Percentiles rank a stretch among this genome's conserved stretches.
Evolutionary conservation across 2,329 filamentous ascomycete genomes (phyloP).

Genomic region (Zymoseptoria pseudotritici): DNA sequence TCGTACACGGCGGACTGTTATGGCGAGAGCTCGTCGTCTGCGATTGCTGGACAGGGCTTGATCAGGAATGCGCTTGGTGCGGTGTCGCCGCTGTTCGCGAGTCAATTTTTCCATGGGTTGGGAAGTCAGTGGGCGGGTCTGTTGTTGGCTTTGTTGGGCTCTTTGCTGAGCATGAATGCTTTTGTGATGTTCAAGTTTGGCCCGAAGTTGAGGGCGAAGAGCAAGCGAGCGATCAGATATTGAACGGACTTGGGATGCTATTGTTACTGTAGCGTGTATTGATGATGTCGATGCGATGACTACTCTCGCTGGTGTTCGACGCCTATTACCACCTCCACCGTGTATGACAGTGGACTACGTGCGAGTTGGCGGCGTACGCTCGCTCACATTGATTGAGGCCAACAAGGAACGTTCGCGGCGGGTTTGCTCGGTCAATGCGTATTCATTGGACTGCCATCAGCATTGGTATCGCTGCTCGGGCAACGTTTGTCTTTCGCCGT

Average conservation of each 20-base stretch:
- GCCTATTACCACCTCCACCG: too few relatives aligned
- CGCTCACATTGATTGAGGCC: too few relatives aligned
- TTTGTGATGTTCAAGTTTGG: slow-evolving; percentile 29
- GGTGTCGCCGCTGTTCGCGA: slow-evolving; percentile 46
- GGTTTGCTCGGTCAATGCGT: too few relatives aligned
- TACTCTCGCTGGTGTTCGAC: too few relatives aligned
- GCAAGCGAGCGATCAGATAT: slow-evolving; percentile 14
- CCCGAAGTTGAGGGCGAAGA: slow-evolving; percentile 11
- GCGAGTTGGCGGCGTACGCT: too few relatives aligned
- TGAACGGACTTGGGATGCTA: not conserved
- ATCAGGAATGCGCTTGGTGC: slow-evolving; percentile 49
- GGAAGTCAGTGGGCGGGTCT: slow-evolving; percentile 48
- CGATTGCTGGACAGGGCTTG: slow-evolving; percentile 45
- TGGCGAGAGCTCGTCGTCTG: slow-evolving; percentile 37
- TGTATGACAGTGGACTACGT: too few relatives aligned
- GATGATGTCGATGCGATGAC: not conserved
- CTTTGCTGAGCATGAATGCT: slow-evolving; percentile 35
- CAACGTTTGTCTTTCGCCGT: too few relatives aligned
- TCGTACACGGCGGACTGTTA: slow-evolving; percentile 49
- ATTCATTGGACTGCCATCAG: too few relatives aligned
- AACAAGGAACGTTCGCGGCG: too few relatives aligned
- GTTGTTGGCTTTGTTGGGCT: slow-evolving; percentile 42
- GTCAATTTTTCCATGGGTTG: slow-evolving; percentile 47
- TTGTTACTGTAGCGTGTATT: not conserved
- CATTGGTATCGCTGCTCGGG: too few relatives aligned